Conservation (phyloP, 148 eudicot species). For the Chenopodium album region DNA sequence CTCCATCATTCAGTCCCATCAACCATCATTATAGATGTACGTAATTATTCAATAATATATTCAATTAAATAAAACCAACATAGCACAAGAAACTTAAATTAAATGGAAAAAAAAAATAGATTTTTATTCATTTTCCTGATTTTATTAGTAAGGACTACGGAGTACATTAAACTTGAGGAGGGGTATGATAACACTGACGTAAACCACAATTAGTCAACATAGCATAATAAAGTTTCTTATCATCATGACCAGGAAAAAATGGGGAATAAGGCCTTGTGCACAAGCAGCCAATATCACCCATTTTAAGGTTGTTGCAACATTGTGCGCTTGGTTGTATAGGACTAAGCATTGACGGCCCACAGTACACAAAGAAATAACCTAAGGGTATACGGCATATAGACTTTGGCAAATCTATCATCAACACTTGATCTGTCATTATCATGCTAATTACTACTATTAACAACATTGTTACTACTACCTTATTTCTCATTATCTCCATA, state of each 20-base stretch:
- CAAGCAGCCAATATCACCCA: constrained; percentile 5
- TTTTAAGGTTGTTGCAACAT: constrained; percentile 1
- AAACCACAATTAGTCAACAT: constrained; percentile 10
- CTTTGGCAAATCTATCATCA: not conserved
- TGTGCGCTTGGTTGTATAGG: not conserved
- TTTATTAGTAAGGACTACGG: not conserved
- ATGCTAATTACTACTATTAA: not conserved
- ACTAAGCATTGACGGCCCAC: not conserved
- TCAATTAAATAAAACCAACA: no score
- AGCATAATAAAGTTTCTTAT: not conserved
- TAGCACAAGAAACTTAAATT: not conserved
- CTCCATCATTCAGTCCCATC: no score
- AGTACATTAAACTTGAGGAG: not conserved
- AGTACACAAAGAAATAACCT: not conserved
- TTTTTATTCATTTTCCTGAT: not conserved
- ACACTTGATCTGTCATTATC: not conserved
- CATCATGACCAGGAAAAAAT: not conserved
- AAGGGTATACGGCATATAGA: not conserved
- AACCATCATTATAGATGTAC: no score
- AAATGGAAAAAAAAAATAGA: not conserved
- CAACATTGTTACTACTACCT: not conserved
- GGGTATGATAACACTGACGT: not conserved
- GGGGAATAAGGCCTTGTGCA: not conserved
- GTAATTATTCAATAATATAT: not conserved
- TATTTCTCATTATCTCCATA: not conserved